Percentiles rank a stretch among this genome's conserved stretches.
Evolutionary conservation across 176 grass and related monocot genomes (phyloP).

Genomic region (Triticum dicoccoides): DNA sequence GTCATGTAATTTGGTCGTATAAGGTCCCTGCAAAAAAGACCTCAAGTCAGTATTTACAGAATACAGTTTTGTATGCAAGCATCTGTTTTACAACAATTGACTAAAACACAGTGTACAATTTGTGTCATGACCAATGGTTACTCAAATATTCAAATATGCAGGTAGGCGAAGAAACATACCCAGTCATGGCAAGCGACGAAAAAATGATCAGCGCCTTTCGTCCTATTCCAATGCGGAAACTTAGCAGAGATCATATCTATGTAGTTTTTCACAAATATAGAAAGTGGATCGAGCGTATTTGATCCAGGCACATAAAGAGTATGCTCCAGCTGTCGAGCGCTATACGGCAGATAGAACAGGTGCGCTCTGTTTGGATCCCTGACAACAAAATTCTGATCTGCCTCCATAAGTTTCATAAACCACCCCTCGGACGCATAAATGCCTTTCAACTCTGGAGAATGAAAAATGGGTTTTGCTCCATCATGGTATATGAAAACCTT

Average conservation of each 20-base stretch:
- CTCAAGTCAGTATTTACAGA: not conserved
- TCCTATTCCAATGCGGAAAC: constrained; percentile 86
- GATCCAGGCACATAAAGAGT: constrained; percentile 80
- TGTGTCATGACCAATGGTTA: too few relatives aligned
- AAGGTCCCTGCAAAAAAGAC: constrained; percentile 27
- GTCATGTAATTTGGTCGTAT: constrained; percentile 67
- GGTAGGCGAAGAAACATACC: constrained; percentile 39
- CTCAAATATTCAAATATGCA: not conserved
- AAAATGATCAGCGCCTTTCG: constrained; percentile 86
- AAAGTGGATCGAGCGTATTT: constrained; percentile 58
- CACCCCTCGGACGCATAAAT: constrained; percentile 94
- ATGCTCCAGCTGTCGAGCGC: constrained; percentile 64
- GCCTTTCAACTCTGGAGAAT: constrained; percentile 71
- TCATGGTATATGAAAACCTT: constrained; percentile 91
- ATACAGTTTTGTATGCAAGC: too few relatives aligned
- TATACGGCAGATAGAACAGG: constrained; percentile 82
- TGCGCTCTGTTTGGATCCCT: constrained; percentile 69
- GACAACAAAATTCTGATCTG: constrained; percentile 58
- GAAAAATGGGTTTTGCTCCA: constrained; percentile 76
- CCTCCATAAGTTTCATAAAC: constrained; percentile 95
- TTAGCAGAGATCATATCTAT: constrained; percentile 73
- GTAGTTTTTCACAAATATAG: constrained; percentile 74
- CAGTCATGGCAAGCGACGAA: constrained; percentile 96
- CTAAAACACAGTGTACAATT: too few relatives aligned
- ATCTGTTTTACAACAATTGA: too few relatives aligned